Evolutionary conservation across 2,329 filamentous ascomycete genomes (phyloP), one percentile per base, ranked within the genome.

Genomic region (Bretziella fagacearum): DNA sequence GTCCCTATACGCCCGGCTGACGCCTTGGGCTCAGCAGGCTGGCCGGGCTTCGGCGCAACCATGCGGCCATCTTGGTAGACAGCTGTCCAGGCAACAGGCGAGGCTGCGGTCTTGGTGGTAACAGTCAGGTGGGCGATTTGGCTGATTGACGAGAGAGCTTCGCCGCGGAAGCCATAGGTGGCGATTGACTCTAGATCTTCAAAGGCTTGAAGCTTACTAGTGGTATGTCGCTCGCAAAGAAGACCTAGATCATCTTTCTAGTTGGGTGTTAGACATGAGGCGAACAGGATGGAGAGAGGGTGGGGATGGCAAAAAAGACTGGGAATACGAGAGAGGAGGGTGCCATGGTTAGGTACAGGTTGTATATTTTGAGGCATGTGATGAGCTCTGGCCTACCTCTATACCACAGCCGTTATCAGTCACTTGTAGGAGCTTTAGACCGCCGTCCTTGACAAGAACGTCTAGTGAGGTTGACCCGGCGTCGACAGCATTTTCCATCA

Each of bases 361-460:
- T 25, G 17, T 8, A 10, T n/a, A n/a, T n/a, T 30, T 11, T 25
- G 8, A 8, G 22, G 2, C n/a, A 22, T 8, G 29, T 33, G 8
- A 17, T 26, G 30, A 29, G 4, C 3, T 3, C 8, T 15, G 6
- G n/a, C 74, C 58, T 63, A 93, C 86, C 65, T 93, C 81, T 54
- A 98, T 98, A 23, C 91, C 91, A 60, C 86, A 82, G 13, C 91
- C 91, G 62, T 98, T 98, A 61, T 98, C 91, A 2, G 87, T 94
- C 55, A 98, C 95, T 58, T 98, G 93, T 13, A 98, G 71, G 33
- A 96, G 67, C 62, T 96, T 98, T 52, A 98, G 68, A 0, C 93
- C 91, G 7, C 91, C 91, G 40, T 98, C 91, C 62, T 94, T 96
- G 56, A 93, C 82, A 3, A 95, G 61, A 15, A 98, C 80, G 58